Base-by-base conservation (phyloP, 805 yeast genomes). In the Barnettozyma botsteinii region DNA sequence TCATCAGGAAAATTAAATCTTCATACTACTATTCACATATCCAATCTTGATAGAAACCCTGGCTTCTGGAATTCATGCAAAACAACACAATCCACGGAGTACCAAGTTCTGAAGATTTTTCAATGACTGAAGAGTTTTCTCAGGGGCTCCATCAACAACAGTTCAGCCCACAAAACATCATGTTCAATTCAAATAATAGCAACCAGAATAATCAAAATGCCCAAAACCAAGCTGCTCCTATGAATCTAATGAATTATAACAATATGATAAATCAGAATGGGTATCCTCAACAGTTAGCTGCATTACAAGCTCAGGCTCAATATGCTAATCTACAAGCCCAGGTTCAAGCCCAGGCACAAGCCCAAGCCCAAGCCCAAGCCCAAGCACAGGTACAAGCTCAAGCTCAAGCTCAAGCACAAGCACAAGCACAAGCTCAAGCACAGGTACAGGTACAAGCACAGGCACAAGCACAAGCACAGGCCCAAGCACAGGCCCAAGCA, bases 201-300 rank as follows among this genome's bases (percentile, higher is more conserved):
- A 17, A n/a, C 14, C 22, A 28, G 11, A 26, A 19, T 18, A 23
- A 23, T 6, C 33, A 18, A 20, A 31, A 17, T 15, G 23, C 29
- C 12, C 17, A 14, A n/a, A 26, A 35, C 28, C 31, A 19, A 13
- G 20, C 28, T 10, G 23, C 21, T n/a, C 34, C 31, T 4, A 30
- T 34, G 26, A 33, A 34, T 17, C 32, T 31, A n/a, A 41, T 41
- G 37, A 41, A 41, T 25, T 38, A 38, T 21, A 28, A 21, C 14
- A 35, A 21, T 15, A 27, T 31, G 20, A 21, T 38, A n/a, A 39
- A 37, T n/a, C 38, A 34, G 22, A 38, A 28, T 20, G 14, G 37
- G 7, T 41, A 46, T 35, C 45, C 48, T 3, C 49, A 46, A 33
- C 49, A 46, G 12, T 18, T 43, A 17, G 49, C 48, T 27, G 49